phyloP scores from a whole-genome alignment of 2,329 filamentous ascomycete genomes.

The Sporothrix inflata region DNA sequence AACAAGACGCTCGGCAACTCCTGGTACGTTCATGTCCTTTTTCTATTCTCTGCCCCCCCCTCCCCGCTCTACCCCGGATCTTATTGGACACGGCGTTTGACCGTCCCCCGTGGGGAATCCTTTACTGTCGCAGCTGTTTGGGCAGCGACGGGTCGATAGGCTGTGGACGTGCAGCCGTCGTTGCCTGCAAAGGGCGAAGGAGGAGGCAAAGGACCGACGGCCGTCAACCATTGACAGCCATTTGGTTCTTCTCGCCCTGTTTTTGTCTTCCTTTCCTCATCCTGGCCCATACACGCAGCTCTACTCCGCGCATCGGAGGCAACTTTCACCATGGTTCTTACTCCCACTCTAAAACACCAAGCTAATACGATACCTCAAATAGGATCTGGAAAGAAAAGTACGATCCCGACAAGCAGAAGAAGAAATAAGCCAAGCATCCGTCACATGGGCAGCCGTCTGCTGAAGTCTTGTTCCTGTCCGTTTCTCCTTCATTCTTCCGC shows the following conservation, averaged over 20 bases:
- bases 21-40: conserved; percentile 68
- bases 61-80: conserved; percentile 24
- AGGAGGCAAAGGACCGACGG: background rate
- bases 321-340: no score
- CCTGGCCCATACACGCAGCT: no score
- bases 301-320: background rate
- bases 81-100: background rate
- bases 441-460: no score
- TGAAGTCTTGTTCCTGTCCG: no score
- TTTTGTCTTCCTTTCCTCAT: conserved; percentile 1
- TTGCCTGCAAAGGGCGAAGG: background rate
- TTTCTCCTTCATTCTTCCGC: no score
- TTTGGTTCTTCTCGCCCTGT: background rate
- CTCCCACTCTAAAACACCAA: background rate
- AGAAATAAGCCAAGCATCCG: conserved; percentile 33
- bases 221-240: background rate
- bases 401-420: conserved; percentile 54
- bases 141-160: conserved; percentile 42
- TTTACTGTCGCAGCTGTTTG: conserved; percentile 41
- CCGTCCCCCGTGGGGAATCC: background rate
- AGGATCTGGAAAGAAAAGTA: conserved; percentile 99
- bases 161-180: conserved; percentile 31
- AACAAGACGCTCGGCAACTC: conserved; percentile 91
- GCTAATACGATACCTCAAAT: conserved; percentile 22
- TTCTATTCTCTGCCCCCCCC: conserved; percentile 32